Percentiles rank a stretch among this genome's conserved stretches.
These are phyloP conservation scores for Camellia lanceoleosa DNA, from an alignment of 148 eudicot species.

Conservation along the genomic window DNA sequence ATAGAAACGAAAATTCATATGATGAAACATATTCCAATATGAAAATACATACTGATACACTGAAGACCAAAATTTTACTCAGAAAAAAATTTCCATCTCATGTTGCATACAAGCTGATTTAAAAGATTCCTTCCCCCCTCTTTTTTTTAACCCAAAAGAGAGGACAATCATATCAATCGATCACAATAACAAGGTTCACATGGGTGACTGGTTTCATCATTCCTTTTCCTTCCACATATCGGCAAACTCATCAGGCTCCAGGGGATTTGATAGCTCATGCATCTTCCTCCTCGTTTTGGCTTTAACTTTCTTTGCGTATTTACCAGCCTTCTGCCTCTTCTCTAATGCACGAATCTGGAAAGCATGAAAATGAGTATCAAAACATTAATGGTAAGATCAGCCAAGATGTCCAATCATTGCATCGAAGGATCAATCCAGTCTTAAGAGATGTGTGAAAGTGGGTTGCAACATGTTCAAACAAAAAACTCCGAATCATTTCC, in stretches of 20 bases:
- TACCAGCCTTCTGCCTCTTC: conserved; percentile 86
- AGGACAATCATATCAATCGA: neutral
- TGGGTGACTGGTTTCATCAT: conserved; percentile 23
- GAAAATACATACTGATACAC: neutral
- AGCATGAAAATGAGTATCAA: neutral
- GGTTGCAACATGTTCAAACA: neutral
- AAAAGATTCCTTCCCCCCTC: too few species aligned
- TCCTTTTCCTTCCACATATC: conserved; percentile 96
- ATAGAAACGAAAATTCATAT: neutral
- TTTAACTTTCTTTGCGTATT: conserved; percentile 84
- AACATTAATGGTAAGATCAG: neutral
- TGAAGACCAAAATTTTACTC: neutral
- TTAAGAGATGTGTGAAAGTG: neutral
- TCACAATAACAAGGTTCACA: neutral
- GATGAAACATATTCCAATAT: neutral
- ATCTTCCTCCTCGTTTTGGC: conserved; percentile 85
- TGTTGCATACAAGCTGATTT: neutral
- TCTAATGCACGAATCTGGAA: conserved; percentile 73
- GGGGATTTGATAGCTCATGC: conserved; percentile 70
- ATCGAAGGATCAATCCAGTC: neutral
- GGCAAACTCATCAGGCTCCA: conserved; percentile 87
- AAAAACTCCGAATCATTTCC: neutral
- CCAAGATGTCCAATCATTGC: neutral
- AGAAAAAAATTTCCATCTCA: conserved; percentile 3
- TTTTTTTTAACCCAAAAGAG: neutral